Evolutionary conservation across 2,329 filamentous ascomycete genomes (phyloP), one percentile per base, ranked within the genome.

Genomic region (Blumeria hordei): DNA sequence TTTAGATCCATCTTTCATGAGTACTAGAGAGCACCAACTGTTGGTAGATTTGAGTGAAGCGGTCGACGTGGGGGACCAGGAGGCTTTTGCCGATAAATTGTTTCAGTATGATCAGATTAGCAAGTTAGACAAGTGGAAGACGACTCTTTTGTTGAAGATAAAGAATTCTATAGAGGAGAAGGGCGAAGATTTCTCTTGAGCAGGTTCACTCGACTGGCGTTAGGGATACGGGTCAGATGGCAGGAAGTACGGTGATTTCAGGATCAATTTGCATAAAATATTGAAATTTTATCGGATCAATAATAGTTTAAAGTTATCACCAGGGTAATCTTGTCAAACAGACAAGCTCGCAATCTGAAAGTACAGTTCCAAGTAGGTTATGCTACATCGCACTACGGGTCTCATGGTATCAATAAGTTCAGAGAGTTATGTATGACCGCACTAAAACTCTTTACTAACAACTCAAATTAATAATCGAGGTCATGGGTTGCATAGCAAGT

Each of bases 111-210:
- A 95, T 67, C 85, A 93, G 71, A 74, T 94, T 71, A 92, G 81
- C 71, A 92, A 92, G 73, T 71, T 96, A 64, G 88, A 95, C 66
- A 92, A 90, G 72, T 96, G 90, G 90, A 94, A 95, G 82, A 94
- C 85, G 53, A 85, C 83, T 35, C 72, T 94, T 56, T 69, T 94
- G 59, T 71, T 94, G 64, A 77, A 80, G 62, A 76, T 95, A 64
- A 95, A 95, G 80, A 81, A 81, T 63, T 74, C 74, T 55, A 93
- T 94, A 62, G 83, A 90, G 69, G 75, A 79, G 64, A 72, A 74
- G 59, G 77, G 72, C 43, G 80, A 83, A 60, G 80, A 84, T 63
- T 84, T 83, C 63, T 81, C 80, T 58, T 84, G 52, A 45, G 6
- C 35, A 21, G 18, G 12, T 18, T n/a, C 14, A 35, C 21, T 35